phyloP scores from a whole-genome alignment of 2,329 filamentous ascomycete genomes.

The Sporothrix luriei region DNA sequence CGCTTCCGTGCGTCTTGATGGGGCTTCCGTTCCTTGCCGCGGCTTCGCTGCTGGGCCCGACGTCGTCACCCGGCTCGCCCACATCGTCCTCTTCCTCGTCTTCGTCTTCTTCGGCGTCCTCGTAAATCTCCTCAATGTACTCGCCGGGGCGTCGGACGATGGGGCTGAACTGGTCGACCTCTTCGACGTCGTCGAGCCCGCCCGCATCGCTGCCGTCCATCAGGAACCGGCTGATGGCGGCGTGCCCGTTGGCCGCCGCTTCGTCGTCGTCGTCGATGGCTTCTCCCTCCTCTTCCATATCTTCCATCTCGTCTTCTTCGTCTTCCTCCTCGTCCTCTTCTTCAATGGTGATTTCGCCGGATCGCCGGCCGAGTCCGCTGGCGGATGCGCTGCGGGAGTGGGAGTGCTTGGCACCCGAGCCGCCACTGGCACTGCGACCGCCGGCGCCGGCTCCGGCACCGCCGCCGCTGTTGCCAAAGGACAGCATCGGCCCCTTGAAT shows the following conservation, averaged over 20 bases:
- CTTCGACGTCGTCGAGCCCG: conserved; percentile 50
- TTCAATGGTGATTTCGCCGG: conserved; percentile 73
- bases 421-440: conserved; percentile 38
- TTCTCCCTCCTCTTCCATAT: conserved; percentile 51
- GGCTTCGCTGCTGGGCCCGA: neutral
- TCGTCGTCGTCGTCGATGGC: conserved; percentile 47
- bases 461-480: conserved; percentile 48
- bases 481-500: conserved; percentile 77
- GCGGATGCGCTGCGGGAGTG: conserved; percentile 63
- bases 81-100: neutral
- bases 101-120: conserved; percentile 40
- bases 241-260: neutral
- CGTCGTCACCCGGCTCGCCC: conserved; percentile 14
- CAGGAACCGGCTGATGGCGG: conserved; percentile 27
- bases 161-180: conserved; percentile 62
- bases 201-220: conserved; percentile 41
- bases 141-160: conserved; percentile 51
- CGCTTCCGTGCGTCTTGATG: conserved; percentile 7
- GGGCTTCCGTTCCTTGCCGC: neutral
- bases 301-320: conserved; percentile 46
- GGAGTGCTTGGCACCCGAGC: conserved; percentile 47
- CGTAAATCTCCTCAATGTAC: conserved; percentile 52
- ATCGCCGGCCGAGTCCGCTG: conserved; percentile 64
- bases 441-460: conserved; percentile 37
- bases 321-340: conserved; percentile 64